Evolutionary conservation across 768 basidiomycete genomes (phyloP).

Genomic region (Mycena vulgaris): DNA sequence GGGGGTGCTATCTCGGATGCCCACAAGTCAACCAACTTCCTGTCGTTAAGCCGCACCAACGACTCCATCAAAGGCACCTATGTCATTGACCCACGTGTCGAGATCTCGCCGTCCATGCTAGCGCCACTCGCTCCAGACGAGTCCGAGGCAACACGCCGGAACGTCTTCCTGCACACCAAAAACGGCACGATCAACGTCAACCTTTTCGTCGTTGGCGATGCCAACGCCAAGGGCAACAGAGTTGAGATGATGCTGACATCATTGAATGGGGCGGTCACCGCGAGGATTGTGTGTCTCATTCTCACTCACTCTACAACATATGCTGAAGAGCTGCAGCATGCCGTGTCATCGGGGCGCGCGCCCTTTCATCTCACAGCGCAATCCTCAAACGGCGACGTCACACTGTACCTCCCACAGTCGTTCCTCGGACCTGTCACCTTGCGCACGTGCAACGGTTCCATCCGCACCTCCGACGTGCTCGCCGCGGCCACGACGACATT

Average conservation of each 20-base stretch:
- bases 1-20: neutral
- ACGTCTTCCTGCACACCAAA: slow-evolving; percentile 52
- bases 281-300: slow-evolving; percentile 23
- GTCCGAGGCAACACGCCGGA: slow-evolving; percentile 56
- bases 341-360: slow-evolving; percentile 34
- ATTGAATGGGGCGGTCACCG: slow-evolving; percentile 47
- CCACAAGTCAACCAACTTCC: slow-evolving; percentile 53
- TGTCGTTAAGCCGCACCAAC: slow-evolving; percentile 49
- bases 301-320: too few relatives aligned
- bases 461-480: slow-evolving; percentile 53
- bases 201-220: slow-evolving; percentile 51
- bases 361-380: slow-evolving; percentile 45
- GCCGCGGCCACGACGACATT: slow-evolving; percentile 49
- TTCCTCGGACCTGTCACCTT: slow-evolving; percentile 58
- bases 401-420: slow-evolving; percentile 55
- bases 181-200: slow-evolving; percentile 57
- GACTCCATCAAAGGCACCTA: slow-evolving; percentile 54
- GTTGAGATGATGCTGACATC: slow-evolving; percentile 41
- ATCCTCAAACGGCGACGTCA: slow-evolving; percentile 51
- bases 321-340: neutral
- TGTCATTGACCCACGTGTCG: slow-evolving; percentile 60
- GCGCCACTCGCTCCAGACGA: slow-evolving; percentile 54
- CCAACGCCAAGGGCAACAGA: neutral
- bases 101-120: slow-evolving; percentile 56
- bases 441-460: slow-evolving; percentile 50